Evolutionary conservation across 1,139 yeast genomes (phyloP).

Genomic region (Geotrichum europaeum): DNA sequence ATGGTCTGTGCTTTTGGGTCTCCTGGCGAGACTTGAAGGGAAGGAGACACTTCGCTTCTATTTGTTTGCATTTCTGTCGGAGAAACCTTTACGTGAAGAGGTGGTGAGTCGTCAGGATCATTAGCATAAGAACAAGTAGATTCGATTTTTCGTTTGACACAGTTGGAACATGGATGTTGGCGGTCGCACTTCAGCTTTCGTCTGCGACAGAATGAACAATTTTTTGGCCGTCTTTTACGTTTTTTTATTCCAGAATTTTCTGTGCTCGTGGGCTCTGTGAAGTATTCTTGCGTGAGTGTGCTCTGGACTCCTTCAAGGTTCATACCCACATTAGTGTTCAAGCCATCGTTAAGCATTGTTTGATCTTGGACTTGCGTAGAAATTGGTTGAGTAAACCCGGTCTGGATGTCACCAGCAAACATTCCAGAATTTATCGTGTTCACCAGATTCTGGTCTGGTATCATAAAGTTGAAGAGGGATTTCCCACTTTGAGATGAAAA

Average conservation of each 20-base stretch:
- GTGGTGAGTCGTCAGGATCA: slow-evolving; percentile 7
- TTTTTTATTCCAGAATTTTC: background rate
- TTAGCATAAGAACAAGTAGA: slow-evolving; percentile 26
- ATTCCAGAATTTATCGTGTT: background rate
- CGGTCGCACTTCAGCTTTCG: slow-evolving; percentile 35
- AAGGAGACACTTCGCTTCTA: background rate
- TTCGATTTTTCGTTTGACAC: slow-evolving; percentile 29
- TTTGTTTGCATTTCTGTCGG: background rate
- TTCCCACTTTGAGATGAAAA: background rate
- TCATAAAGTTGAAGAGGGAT: background rate
- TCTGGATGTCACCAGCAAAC: background rate
- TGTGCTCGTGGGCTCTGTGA: background rate
- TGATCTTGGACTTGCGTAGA: background rate
- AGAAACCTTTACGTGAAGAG: background rate
- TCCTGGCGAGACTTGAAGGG: background rate
- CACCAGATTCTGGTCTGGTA: background rate
- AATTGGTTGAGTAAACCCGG: background rate
- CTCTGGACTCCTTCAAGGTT: background rate
- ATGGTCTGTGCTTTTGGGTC: background rate
- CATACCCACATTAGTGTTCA: background rate
- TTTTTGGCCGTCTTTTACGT: slow-evolving; percentile 28
- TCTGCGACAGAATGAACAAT: slow-evolving; percentile 33
- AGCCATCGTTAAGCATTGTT: background rate
- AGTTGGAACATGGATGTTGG: slow-evolving; percentile 34
- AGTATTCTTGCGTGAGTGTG: background rate